A percentile compares a stretch with the other conserved stretches of the same genome.
Conservation (phyloP, 257 asterid species). For the Solanum lycopersicoides region DNA sequence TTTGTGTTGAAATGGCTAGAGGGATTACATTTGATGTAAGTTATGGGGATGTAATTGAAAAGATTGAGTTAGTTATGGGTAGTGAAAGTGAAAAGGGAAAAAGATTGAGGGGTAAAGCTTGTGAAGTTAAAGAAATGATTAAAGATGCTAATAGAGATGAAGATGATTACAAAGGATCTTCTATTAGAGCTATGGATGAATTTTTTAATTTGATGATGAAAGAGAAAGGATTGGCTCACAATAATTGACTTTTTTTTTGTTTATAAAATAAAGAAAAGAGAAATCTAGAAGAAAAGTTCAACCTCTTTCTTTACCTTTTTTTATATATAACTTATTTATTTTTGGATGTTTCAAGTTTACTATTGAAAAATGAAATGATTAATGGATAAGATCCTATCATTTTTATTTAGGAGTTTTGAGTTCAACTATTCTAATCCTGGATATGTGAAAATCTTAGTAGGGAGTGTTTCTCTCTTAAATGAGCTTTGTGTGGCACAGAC, state of each 20-base stretch:
- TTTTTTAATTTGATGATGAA: constrained; percentile 17
- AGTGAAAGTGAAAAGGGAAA: constrained; percentile 13
- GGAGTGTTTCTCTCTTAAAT: not conserved
- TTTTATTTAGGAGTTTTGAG: not conserved
- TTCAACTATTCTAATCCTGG: accelerated
- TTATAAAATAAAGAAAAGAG: not conserved
- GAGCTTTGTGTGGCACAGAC: accelerated
- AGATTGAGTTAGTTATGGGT: constrained; percentile 50
- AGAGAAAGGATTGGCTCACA: not conserved
- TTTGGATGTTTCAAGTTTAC: not conserved
- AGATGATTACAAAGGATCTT: constrained; percentile 29
- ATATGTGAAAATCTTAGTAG: not conserved
- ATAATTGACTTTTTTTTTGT: not conserved
- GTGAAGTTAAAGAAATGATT: constrained; percentile 22
- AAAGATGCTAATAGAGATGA: constrained; percentile 25
- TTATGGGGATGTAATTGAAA: constrained; percentile 26
- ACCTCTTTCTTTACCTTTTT: not conserved
- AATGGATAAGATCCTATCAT: accelerated
- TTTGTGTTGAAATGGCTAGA: constrained; percentile 53
- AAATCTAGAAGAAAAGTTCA: not conserved
- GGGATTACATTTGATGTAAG: constrained; percentile 44
- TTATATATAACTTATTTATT: no score
- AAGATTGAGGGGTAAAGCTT: constrained; percentile 26
- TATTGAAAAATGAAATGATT: not conserved
- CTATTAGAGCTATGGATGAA: constrained; percentile 44